Evolutionary conservation across 1,284 basidiomycete species (phyloP).

Genomic region (Limonomyces culmigenus): DNA sequence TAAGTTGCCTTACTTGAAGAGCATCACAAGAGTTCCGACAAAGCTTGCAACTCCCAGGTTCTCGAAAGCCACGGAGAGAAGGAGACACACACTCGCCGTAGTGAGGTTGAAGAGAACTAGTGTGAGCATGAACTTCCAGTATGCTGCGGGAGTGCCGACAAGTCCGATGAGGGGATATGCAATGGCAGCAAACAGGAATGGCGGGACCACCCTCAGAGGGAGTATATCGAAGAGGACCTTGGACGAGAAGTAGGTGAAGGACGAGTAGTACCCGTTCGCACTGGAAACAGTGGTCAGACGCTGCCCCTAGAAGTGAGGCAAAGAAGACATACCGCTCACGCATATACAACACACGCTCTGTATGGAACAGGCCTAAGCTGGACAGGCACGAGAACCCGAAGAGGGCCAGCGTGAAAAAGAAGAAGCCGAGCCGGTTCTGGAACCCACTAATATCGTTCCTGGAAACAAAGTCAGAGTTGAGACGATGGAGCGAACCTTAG

Average conservation of each 20-base stretch:
- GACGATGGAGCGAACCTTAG: no score
- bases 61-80: conserved; percentile 77
- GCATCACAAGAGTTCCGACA: conserved; percentile 88
- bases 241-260: conserved; percentile 89
- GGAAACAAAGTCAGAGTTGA: no score
- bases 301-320: conserved; percentile 4
- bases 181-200: conserved; percentile 87
- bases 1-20: conserved; percentile 92
- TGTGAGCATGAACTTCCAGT: conserved; percentile 96
- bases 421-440: conserved; percentile 46
- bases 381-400: conserved; percentile 95
- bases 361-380: conserved; percentile 82
- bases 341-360: conserved; percentile 94
- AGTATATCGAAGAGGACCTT: conserved; percentile 95
- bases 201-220: conserved; percentile 85
- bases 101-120: conserved; percentile 92
- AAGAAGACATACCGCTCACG: conserved; percentile 61
- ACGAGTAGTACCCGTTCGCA: conserved; percentile 92
- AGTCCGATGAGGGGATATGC: conserved; percentile 89
- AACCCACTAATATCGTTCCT: conserved; percentile 1
- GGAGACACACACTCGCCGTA: conserved; percentile 80
- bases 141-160: conserved; percentile 62
- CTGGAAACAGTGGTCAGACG: conserved; percentile 20
- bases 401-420: conserved; percentile 90
- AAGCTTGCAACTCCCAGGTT: conserved; percentile 82